Evolutionary conservation across 495 filamentous ascomycete genomes (phyloP), one percentile per base, ranked within the genome.

Genomic region (Lophiostoma macrostomum): DNA sequence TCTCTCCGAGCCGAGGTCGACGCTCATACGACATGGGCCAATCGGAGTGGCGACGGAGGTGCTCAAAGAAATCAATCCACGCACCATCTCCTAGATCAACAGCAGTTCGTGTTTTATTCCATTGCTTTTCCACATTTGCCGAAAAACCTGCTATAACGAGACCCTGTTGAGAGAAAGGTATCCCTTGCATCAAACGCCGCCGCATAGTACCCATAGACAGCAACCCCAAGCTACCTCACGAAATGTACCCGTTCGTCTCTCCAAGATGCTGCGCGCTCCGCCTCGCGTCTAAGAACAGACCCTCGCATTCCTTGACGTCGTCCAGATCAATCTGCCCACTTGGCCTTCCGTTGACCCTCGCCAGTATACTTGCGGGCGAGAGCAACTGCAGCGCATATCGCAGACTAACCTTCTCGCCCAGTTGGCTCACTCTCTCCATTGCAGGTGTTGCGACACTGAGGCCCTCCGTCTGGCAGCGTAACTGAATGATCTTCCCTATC

Each of bases 341-440:
- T 45, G 86, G 85, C 62, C 85, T 47, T 38, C 63, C 60, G 22
- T 37, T 54, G 62, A 87, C 80, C 35, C 77, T 76, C 30, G 83
- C 80, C 43, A 88, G 69, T 32, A 88, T 82, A 55, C 77, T 82
- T 16, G 93, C 87, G 2, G 93, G 91, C n/a, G 90, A 86, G 61
- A 98, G 74, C 53, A 98, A 71, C 69, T 96, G 93, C 65, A 96
- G 71, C 42, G 90, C 90, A 74, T 98, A 97, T 64, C 93, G 76
- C 67, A 98, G 71, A 68, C 87, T 93, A 56, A 95, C 88, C 58
- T 84, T 82, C 61, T 84, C 86, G 40, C 91, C 93, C 60, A 91
- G 84, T 63, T 88, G 81, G 8, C 89, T 76, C 56, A 98, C 79
- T 74, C 86, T 88, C 49, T 91, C 85, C 30, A 96, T 76, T 5